These are phyloP conservation scores for Aspergillus sp. DNA, from an alignment of 2,329 filamentous ascomycete species.

Conservation along the genomic window DNA sequence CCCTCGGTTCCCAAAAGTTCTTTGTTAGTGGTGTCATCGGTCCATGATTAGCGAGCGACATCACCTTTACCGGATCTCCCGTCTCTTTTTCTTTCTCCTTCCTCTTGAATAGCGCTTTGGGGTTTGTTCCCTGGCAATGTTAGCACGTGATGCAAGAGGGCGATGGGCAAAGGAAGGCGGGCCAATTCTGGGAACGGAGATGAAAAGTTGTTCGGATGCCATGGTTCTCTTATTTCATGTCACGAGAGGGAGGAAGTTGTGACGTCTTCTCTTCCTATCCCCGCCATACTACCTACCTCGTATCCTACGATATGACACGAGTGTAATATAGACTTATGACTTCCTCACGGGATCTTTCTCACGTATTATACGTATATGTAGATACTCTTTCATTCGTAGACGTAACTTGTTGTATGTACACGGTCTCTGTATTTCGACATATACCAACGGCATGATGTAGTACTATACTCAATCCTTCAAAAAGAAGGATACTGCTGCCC, in stretches of 20 bases:
- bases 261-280: constrained; percentile 26
- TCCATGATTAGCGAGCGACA: constrained; percentile 38
- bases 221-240: constrained; percentile 19
- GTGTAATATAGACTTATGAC: constrained; percentile 36
- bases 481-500: constrained; percentile 37
- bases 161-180: not conserved
- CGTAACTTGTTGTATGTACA: not conserved
- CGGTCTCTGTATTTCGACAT: not conserved
- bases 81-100: constrained; percentile 6
- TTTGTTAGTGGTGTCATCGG: constrained; percentile 38
- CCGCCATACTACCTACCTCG: constrained; percentile 20
- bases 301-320: constrained; percentile 26
- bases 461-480: too few species aligned
- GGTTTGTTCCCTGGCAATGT: not conserved
- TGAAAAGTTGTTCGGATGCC: constrained; percentile 27
- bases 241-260: constrained; percentile 29
- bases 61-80: constrained; percentile 23
- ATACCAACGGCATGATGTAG: too few species aligned
- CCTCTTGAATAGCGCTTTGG: not conserved
- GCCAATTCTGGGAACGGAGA: constrained; percentile 23
- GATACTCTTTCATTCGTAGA: not conserved
- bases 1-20: constrained; percentile 46
- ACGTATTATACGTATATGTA: not conserved
- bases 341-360: constrained; percentile 25
- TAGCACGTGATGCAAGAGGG: constrained; percentile 2